Percentiles rank a stretch among this genome's conserved stretches.
Conservation (phyloP, 2,329 filamentous ascomycete species). For the Phoma sp. region DNA sequence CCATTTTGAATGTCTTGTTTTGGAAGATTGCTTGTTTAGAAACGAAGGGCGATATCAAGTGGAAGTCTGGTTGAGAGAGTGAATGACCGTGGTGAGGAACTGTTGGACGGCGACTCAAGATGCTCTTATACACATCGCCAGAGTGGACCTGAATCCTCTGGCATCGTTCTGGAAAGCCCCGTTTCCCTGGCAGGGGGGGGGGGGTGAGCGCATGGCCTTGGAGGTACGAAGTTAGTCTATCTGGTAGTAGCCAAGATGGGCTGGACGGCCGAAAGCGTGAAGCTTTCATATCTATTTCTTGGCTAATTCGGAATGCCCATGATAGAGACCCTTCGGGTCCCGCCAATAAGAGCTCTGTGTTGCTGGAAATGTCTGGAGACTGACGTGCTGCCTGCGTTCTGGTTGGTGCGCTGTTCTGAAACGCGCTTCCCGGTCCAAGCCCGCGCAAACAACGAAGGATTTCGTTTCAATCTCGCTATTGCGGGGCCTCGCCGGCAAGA, state of each 20-base stretch:
- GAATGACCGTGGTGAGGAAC: constrained; percentile 21
- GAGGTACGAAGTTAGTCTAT: constrained; percentile 17
- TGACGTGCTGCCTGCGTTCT: neutral
- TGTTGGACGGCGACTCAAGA: constrained; percentile 15
- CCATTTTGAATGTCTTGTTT: constrained; percentile 26
- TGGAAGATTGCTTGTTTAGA: constrained; percentile 8
- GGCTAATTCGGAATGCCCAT: constrained; percentile 13
- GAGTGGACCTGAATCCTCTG: constrained; percentile 7
- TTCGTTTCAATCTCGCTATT: constrained; percentile 31
- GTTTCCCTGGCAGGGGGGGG: constrained; percentile 16
- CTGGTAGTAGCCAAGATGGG: constrained; percentile 26
- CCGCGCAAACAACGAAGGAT: constrained; percentile 29
- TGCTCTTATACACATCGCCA: constrained; percentile 26
- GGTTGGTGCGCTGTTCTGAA: constrained; percentile 29
- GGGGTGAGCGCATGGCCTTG: constrained; percentile 19
- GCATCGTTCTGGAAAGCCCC: constrained; percentile 9
- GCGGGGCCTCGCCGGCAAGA: constrained; percentile 21
- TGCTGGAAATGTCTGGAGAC: neutral
- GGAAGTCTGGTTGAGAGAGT: constrained; percentile 15
- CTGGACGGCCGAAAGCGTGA: constrained; percentile 20
- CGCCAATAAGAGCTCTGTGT: constrained; percentile 11
- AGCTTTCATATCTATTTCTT: constrained; percentile 26
- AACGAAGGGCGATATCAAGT: neutral
- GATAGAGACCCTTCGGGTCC: neutral
- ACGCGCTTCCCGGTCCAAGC: constrained; percentile 22